phyloP scores from a whole-genome alignment of 192 early-diverging fungal species.

The Borealophlyctis nickersoniae region DNA sequence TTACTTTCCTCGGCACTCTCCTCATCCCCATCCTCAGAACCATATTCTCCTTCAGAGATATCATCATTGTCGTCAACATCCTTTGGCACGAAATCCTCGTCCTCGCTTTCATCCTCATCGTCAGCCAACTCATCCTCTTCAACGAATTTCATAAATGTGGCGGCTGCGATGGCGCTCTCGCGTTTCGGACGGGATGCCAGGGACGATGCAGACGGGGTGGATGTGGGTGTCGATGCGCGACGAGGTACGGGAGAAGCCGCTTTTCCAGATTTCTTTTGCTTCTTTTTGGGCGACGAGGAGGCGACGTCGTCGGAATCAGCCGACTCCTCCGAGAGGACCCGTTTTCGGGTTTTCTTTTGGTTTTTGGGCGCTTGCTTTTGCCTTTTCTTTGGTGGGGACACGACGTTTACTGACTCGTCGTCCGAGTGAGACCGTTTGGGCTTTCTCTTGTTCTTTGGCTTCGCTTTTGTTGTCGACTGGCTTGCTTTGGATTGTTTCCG shows the following conservation, averaged over 20 bases:
- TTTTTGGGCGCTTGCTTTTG: neutral
- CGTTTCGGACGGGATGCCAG: neutral
- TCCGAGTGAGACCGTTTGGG: neutral
- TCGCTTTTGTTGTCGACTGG: neutral
- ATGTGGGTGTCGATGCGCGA: no score
- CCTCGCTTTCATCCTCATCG: neutral
- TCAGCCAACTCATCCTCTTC: neutral
- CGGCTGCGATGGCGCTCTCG: neutral
- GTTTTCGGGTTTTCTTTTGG: neutral
- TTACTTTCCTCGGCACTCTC: neutral
- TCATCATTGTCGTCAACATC: neutral
- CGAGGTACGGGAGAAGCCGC: no score
- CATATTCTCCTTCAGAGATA: neutral
- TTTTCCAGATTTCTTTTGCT: no score
- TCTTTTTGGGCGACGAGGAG: no score
- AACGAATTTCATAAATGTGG: neutral
- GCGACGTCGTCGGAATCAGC: no score
- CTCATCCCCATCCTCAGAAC: neutral
- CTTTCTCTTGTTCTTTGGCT: neutral
- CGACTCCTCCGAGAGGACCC: no score
- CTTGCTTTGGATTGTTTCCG: no score
- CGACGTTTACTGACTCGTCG: neutral
- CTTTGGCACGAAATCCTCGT: neutral
- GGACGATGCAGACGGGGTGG: no score
- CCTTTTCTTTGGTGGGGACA: neutral